These are phyloP conservation scores for Melanomma pulvis-pyrius DNA, from an alignment of 495 filamentous ascomycete genomes.

Conservation along the genomic window DNA sequence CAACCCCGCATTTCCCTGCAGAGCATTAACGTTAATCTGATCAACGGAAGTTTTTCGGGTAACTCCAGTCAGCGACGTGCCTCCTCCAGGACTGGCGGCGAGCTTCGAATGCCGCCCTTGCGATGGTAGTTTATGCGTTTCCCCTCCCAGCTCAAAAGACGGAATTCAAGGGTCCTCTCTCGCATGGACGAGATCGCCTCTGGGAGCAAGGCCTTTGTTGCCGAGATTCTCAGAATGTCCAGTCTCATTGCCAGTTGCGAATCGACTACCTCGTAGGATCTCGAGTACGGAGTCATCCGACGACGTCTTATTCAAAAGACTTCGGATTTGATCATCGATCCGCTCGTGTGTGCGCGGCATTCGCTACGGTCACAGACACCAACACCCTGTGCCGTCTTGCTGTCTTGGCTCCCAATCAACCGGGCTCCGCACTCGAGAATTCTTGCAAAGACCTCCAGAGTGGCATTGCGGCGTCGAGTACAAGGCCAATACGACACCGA, in stretches of 20 bases:
- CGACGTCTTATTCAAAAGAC: background rate
- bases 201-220: background rate
- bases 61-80: constrained; percentile 6
- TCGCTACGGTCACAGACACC: constrained; percentile 10
- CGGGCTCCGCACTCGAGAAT: background rate
- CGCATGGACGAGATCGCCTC: background rate
- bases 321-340: background rate
- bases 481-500: background rate
- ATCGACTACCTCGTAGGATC: too few relatives aligned
- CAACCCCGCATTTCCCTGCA: constrained; percentile 37
- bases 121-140: constrained; percentile 5
- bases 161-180: background rate
- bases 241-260: background rate
- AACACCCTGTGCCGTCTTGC: background rate
- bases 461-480: background rate
- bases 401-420: constrained; percentile 8
- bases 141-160: background rate
- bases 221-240: background rate
- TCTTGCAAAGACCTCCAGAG: background rate
- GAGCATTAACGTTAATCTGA: constrained; percentile 29
- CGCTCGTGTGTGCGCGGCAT: constrained; percentile 6
- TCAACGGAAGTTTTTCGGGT: constrained; percentile 16
- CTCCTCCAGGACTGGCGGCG: background rate
- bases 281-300: background rate
- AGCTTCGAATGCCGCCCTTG: constrained; percentile 1